A percentile compares a stretch with the other conserved stretches of the same genome.
Conservation (phyloP, 2,329 filamentous ascomycete genomes). For the Gremmenia infestans region DNA sequence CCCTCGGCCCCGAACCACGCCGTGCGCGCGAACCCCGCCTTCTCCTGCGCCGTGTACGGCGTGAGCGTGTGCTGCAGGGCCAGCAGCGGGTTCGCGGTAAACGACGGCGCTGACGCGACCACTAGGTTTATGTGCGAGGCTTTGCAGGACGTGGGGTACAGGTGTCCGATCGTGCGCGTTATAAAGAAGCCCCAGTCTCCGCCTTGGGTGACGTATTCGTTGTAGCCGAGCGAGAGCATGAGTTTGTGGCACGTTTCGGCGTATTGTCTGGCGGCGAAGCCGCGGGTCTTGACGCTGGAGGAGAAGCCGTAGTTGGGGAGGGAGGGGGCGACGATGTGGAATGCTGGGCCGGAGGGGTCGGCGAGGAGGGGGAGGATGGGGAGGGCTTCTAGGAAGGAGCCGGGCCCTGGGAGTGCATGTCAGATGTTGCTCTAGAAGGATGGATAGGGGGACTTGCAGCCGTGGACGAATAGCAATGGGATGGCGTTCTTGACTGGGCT, state of each 20-base stretch:
- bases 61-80: constrained; percentile 51
- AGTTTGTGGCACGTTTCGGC: constrained; percentile 61
- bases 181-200: constrained; percentile 69
- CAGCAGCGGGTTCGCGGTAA: constrained; percentile 49
- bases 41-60: constrained; percentile 49
- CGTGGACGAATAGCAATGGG: constrained; percentile 56
- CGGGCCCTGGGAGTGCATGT: constrained; percentile 46
- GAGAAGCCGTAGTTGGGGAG: constrained; percentile 51
- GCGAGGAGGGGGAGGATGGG: constrained; percentile 53
- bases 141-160: constrained; percentile 52
- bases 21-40: constrained; percentile 40
- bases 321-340: constrained; percentile 54
- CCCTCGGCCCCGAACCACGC: constrained; percentile 53
- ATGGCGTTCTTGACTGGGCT: constrained; percentile 47
- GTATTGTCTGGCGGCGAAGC: constrained; percentile 56
- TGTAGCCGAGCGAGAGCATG: constrained; percentile 64
- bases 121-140: constrained; percentile 61
- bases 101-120: constrained; percentile 41
- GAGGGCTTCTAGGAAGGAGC: constrained; percentile 61
- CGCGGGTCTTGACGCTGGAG: constrained; percentile 38
- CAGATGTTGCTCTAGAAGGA: neutral
- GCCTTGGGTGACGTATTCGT: constrained; percentile 57
- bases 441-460: constrained; percentile 37
- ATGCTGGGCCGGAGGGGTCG: constrained; percentile 37
- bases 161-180: constrained; percentile 54